These are phyloP conservation scores for Thalassiosira mediterranea DNA, from an alignment of 352 stramenopile genomes.

Conservation along the genomic window DNA sequence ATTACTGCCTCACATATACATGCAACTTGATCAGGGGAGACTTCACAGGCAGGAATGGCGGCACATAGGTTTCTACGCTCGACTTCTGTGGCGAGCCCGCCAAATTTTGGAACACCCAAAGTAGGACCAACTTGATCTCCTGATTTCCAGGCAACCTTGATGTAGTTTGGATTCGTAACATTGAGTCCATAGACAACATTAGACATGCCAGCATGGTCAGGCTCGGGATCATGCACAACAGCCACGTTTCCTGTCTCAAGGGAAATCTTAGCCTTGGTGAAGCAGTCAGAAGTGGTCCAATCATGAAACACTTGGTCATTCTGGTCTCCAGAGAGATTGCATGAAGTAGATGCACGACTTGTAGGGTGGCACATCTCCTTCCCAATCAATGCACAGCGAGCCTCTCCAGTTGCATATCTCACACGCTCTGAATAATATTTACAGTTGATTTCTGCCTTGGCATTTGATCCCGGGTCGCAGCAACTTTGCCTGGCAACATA, in stretches of 20 bases:
- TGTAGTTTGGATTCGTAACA: conserved; percentile 26
- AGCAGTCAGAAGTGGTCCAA: conserved; percentile 14
- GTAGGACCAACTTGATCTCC: background rate
- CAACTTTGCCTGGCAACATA: background rate
- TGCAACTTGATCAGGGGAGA: conserved; percentile 4
- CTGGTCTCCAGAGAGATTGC: too few relatives aligned
- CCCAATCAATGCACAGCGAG: background rate
- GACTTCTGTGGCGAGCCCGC: background rate
- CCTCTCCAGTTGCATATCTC: background rate
- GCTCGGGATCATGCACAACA: conserved; percentile 27
- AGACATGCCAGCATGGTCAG: background rate
- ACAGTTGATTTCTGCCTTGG: background rate
- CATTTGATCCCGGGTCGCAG: background rate
- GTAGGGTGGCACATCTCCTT: background rate
- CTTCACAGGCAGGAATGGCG: background rate
- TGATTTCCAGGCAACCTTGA: conserved; percentile 28
- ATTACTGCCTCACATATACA: conserved; percentile 32
- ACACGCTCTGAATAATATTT: background rate
- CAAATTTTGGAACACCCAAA: background rate
- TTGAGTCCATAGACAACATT: background rate
- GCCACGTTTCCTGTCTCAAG: conserved; percentile 33
- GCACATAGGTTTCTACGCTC: background rate
- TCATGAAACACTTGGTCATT: background rate
- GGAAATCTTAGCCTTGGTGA: conserved; percentile 32
- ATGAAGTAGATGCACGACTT: background rate